Base-by-base conservation (phyloP, 2,329 filamentous ascomycete genomes). In the Ophiostoma ips region DNA sequence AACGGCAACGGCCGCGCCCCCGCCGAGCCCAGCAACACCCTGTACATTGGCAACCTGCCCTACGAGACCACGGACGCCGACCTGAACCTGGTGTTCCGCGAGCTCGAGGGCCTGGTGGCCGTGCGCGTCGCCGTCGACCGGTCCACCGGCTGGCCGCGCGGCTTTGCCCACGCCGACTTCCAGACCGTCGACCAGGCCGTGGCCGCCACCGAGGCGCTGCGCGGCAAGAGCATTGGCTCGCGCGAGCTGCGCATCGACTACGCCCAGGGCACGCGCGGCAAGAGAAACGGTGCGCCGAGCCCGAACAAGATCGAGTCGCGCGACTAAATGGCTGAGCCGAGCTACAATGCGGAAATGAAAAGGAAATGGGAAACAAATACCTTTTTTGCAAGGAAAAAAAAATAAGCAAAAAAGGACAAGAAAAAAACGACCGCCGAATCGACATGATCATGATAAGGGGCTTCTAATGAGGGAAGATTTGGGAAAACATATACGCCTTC, bases 121-220 rank as follows among this genome's bases (percentile, higher is more conserved):
- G 80, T 94, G 45, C 80, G 88, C 53, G 82, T 94, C 50, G 84
- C 87, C 48, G 83, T 92, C 58, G 87, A 94, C 66, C 77, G 84
- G 58, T 74, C 79, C 56, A 88, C 84, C 7, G 87, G 87, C 43
- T 82, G 84, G 67, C 84, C 84, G 35, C 75, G 85, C 63, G 88
- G 88, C 54, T 94, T 92, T 62, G 84, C 83, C 18, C 87, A 94
- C 62, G 83, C 82, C 46, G 86, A 94, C 61, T 94, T 94, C 64
- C 60, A 75, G 40, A 77, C 84, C 58, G 62, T 81, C 36, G 73
- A 79, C 55, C 78, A 77, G 54, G 85, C 87, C n/a, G 59, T 67
- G 50, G 69, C 68, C 54, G 87, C 77, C 0, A 69, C 69, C 58
- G 73, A 79, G 50, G 56, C 69, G 13, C 68, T 94, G 36, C 2